Evolutionary conservation across 805 yeast genomes (phyloP).

Genomic region (Soucietia sequanensis): DNA sequence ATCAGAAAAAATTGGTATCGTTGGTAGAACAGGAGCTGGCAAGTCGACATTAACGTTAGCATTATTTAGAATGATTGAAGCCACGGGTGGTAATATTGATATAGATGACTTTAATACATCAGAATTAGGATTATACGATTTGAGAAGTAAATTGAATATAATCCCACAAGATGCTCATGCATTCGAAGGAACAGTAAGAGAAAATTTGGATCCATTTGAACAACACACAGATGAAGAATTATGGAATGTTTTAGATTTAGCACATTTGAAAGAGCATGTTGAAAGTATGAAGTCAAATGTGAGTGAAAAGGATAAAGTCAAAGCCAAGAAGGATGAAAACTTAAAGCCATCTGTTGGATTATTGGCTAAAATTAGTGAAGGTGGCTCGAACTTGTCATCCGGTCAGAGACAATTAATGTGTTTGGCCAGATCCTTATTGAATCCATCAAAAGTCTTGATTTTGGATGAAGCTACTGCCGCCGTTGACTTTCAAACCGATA

Average conservation of each 20-base stretch:
- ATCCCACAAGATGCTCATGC: constrained; percentile 95
- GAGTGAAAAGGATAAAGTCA: constrained; percentile 16
- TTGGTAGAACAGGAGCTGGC: constrained; percentile 97
- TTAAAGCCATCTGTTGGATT: constrained; percentile 12
- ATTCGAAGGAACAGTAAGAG: constrained; percentile 81
- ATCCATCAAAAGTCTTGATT: constrained; percentile 67
- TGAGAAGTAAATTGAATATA: constrained; percentile 74
- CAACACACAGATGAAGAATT: constrained; percentile 68
- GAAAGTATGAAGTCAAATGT: constrained; percentile 46
- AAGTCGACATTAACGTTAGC: constrained; percentile 85
- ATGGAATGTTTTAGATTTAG: constrained; percentile 77
- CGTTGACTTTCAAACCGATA: constrained; percentile 38
- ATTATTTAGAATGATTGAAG: constrained; percentile 80
- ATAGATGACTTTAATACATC: constrained; percentile 72
- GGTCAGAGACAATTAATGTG: constrained; percentile 41
- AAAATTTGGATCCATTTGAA: constrained; percentile 81
- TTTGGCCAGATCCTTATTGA: constrained; percentile 38
- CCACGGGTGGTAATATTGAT: constrained; percentile 62
- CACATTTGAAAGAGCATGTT: constrained; percentile 74
- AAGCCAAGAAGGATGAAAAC: constrained; percentile 10
- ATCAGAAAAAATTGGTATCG: constrained; percentile 88
- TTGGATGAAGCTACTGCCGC: constrained; percentile 78
- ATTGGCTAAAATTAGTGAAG: constrained; percentile 31
- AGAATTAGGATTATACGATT: constrained; percentile 69
- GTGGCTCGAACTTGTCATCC: constrained; percentile 37